Evolutionary conservation across 768 basidiomycete species (phyloP).

Genomic region (Fomitopsis serialis): DNA sequence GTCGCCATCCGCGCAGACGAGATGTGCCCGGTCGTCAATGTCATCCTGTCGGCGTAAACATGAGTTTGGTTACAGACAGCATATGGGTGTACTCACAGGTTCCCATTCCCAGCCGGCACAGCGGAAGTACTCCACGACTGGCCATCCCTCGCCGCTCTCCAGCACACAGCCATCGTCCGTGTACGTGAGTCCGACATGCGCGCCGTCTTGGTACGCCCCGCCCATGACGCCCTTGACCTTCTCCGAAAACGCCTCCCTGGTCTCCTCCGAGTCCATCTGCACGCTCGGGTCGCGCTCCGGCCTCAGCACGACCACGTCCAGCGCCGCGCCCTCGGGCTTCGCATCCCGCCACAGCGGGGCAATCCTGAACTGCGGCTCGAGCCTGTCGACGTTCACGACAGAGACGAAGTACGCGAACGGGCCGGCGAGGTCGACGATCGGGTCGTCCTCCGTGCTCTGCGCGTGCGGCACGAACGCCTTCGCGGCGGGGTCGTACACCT

Average conservation of each 20-base stretch:
- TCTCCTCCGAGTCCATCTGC: conserved; percentile 33
- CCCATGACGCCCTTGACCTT: conserved; percentile 49
- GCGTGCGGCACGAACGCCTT: conserved; percentile 42
- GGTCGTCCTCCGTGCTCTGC: conserved; percentile 21
- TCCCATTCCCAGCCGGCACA: conserved; percentile 84
- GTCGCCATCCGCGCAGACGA: conserved; percentile 77
- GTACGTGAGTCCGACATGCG: conserved; percentile 62
- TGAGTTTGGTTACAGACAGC: neutral
- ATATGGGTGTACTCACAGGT: conserved; percentile 48
- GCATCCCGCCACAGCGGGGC: conserved; percentile 51
- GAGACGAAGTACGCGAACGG: conserved; percentile 87
- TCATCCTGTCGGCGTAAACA: conserved; percentile 40
- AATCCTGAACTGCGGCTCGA: conserved; percentile 81
- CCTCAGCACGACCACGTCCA: conserved; percentile 75
- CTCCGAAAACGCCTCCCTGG: conserved; percentile 45
- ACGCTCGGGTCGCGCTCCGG: conserved; percentile 58
- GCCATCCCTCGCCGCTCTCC: conserved; percentile 38
- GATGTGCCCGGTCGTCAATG: conserved; percentile 54
- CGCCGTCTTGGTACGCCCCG: conserved; percentile 75
- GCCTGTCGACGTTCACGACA: conserved; percentile 76
- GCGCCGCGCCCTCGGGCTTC: conserved; percentile 39
- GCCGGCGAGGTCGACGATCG: conserved; percentile 50
- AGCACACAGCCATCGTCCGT: conserved; percentile 33
- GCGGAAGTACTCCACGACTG: conserved; percentile 73
- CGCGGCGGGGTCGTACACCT: conserved; percentile 54